Evolutionary conservation across 106 monocot genomes (phyloP).

Genomic region (Hemerocallis citrina): DNA sequence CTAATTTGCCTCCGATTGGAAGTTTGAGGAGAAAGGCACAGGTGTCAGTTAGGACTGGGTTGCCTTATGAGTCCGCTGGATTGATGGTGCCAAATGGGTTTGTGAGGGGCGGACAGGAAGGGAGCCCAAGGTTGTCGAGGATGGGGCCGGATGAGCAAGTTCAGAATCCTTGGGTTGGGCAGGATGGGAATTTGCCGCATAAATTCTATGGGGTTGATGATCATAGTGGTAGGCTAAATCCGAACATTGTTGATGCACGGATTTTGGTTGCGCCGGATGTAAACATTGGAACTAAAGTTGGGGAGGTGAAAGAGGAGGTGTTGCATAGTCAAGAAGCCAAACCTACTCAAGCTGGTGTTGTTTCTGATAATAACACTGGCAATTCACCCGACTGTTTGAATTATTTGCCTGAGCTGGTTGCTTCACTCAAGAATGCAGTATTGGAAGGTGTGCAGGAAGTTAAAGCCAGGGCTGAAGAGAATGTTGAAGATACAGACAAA

Average conservation of each 20-base stretch:
- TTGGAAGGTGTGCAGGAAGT: slow-evolving; percentile 42
- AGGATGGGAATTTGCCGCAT: slow-evolving; percentile 23
- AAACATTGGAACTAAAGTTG: background rate
- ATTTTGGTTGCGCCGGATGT: slow-evolving; percentile 4
- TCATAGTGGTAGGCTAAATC: slow-evolving; percentile 23
- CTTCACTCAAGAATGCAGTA: slow-evolving; percentile 41
- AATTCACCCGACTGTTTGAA: slow-evolving; percentile 18
- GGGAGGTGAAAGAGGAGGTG: slow-evolving; percentile 9
- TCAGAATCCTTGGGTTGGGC: slow-evolving; percentile 25
- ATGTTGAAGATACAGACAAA: slow-evolving; percentile 15
- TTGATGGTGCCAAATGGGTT: slow-evolving; percentile 23
- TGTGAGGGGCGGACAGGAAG: slow-evolving; percentile 22
- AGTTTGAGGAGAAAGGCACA: slow-evolving; percentile 32
- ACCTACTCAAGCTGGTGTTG: background rate
- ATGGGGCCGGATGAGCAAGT: slow-evolving; percentile 30
- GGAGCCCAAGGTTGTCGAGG: slow-evolving; percentile 22
- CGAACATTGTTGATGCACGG: slow-evolving; percentile 8
- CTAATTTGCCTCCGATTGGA: slow-evolving; percentile 40
- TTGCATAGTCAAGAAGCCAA: slow-evolving; percentile 1
- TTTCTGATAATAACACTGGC: slow-evolving; percentile 9
- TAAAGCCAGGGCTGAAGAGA: slow-evolving; percentile 14
- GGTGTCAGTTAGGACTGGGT: slow-evolving; percentile 19
- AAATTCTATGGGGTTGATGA: slow-evolving; percentile 16
- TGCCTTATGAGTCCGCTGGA: slow-evolving; percentile 31
- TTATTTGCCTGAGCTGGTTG: slow-evolving; percentile 35